Conservation (phyloP, 2,329 filamentous ascomycete genomes). For the Fusarium nurragi region DNA sequence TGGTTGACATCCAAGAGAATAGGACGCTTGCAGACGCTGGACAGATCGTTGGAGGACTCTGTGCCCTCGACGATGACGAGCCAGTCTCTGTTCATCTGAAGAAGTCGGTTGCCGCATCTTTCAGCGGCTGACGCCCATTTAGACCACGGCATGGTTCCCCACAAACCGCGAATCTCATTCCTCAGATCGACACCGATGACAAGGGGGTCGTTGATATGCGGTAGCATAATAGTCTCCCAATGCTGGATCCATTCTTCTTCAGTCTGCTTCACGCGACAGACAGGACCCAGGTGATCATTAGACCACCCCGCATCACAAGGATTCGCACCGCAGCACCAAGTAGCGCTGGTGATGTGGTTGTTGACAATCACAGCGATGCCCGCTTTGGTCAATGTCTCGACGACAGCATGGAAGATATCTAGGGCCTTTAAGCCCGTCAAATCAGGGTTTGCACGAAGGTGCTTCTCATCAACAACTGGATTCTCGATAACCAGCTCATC, state of each 20-base stretch:
- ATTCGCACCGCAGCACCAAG: slow-evolving; percentile 75
- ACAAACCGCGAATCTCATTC: slow-evolving; percentile 74
- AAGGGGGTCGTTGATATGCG: slow-evolving; percentile 65
- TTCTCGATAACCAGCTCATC: slow-evolving; percentile 73
- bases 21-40: slow-evolving; percentile 63
- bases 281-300: slow-evolving; percentile 68
- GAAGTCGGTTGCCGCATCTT: slow-evolving; percentile 67
- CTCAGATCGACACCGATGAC: slow-evolving; percentile 74
- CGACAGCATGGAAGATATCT: slow-evolving; percentile 68
- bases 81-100: slow-evolving; percentile 69
- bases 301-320: slow-evolving; percentile 74
- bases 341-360: slow-evolving; percentile 75
- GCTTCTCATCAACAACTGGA: slow-evolving; percentile 59
- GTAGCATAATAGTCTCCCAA: slow-evolving; percentile 72
- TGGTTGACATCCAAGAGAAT: slow-evolving; percentile 64
- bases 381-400: slow-evolving; percentile 67
- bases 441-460: slow-evolving; percentile 68
- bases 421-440: slow-evolving; percentile 65
- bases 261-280: slow-evolving; percentile 70
- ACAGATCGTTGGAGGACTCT: slow-evolving; percentile 72
- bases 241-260: slow-evolving; percentile 73
- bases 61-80: slow-evolving; percentile 75
- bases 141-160: slow-evolving; percentile 74
- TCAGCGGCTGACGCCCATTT: slow-evolving; percentile 72
- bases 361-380: slow-evolving; percentile 74